A percentile compares a stretch with the other conserved stretches of the same genome.
phyloP scores from a whole-genome alignment of 2,329 filamentous ascomycete genomes.

The Fonsecaea multimorphosa region DNA sequence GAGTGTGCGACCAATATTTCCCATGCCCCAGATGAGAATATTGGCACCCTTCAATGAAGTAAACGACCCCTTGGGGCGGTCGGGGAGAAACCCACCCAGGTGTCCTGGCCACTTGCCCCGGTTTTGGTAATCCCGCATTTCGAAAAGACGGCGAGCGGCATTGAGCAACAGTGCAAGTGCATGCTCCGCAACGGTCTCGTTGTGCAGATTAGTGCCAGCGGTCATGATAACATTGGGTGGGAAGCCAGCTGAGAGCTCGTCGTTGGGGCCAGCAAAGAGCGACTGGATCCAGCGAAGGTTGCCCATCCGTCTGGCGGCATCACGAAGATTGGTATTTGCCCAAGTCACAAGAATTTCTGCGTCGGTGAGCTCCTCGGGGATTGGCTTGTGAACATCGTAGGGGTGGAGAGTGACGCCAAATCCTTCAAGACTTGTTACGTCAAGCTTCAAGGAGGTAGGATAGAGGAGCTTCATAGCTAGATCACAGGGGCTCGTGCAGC shows the following conservation, averaged over 20 bases:
- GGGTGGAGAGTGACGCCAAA: slow-evolving; percentile 62
- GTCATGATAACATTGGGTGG: slow-evolving; percentile 60
- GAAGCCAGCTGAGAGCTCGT: slow-evolving; percentile 68
- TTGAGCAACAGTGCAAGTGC: slow-evolving; percentile 57
- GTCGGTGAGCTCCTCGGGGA: slow-evolving; percentile 64
- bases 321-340: slow-evolving; percentile 67
- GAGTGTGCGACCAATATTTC: slow-evolving; percentile 68
- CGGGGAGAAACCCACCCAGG: slow-evolving; percentile 61
- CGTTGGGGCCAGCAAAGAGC: slow-evolving; percentile 69
- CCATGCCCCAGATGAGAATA: slow-evolving; percentile 68
- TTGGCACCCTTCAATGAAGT: slow-evolving; percentile 65
- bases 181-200: slow-evolving; percentile 69
- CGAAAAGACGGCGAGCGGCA: slow-evolving; percentile 26
- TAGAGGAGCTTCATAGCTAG: slow-evolving; percentile 65
- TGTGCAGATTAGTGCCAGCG: slow-evolving; percentile 68
- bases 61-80: slow-evolving; percentile 58
- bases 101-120: slow-evolving; percentile 65
- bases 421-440: slow-evolving; percentile 61
- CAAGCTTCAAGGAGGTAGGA: slow-evolving; percentile 66
- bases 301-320: slow-evolving; percentile 61
- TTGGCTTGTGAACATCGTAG: slow-evolving; percentile 63
- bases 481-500: not conserved
- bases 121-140: slow-evolving; percentile 63
- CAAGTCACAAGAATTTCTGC: slow-evolving; percentile 67
- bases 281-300: slow-evolving; percentile 70